Evolutionary conservation across 2,329 filamentous ascomycete genomes (phyloP), one percentile per base, ranked within the genome.

Genomic region (Periconia macrospinosa): DNA sequence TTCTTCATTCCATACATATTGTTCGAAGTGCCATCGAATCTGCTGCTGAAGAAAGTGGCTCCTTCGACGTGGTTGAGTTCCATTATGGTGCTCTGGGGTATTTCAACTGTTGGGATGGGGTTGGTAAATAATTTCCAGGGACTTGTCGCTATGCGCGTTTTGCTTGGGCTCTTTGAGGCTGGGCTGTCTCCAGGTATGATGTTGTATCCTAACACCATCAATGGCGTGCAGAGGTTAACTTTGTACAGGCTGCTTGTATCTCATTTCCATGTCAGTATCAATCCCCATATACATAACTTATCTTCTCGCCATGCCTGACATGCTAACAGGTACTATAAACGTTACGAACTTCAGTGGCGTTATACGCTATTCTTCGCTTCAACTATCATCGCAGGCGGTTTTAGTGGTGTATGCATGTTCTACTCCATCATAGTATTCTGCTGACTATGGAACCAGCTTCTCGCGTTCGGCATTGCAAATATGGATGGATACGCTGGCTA

Each of bases 391-490:
- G 75, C 75, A 9, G 73, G 74, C 13, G 75, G 71, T 9, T 75
- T 78, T 44, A 71, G 75, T 23, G 76, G 76, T 15, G 68, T 72
- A 61, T 37, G 67, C 23, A 5, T 27, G 23, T 27, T 27, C 23
- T 5, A 8, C 8, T 30, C 14, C 2, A 13, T 27, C 14, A 33
- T 20, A n/a, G 8, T 15, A 40, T 18, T 17, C 11, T 19, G 18
- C 19, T 52, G 55, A 44, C 54, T 17, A 11, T 19, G 6, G 2
- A 5, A 11, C 7, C 41, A 71, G 63, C 62, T 78, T 20, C 65
- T 78, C 10, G 75, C 75, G 13, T 76, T 72, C 44, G 71, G 69
- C 17, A 87, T 89, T 58, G 76, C 75, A 18, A 88, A 89, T 60
- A 79, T 87, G 53, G 85, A 88, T 65, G 77, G 78, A 23, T 78